Evolutionary conservation across 768 basidiomycete species (phyloP).

Genomic region (Amanita rubescens): DNA sequence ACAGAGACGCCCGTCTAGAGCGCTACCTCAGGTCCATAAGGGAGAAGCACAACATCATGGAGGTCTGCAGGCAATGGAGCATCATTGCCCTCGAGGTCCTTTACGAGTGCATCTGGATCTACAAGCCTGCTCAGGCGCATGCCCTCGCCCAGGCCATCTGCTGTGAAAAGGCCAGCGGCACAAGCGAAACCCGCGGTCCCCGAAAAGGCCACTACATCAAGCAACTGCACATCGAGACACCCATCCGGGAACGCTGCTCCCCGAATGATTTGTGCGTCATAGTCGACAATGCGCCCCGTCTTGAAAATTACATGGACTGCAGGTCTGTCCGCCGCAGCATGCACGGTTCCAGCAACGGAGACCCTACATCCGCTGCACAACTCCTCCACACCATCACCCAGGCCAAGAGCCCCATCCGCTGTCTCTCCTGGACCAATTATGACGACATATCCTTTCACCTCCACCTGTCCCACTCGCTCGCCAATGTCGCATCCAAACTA

Average conservation of each 20-base stretch:
- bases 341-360: constrained; percentile 34
- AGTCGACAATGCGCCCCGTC: constrained; percentile 52
- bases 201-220: constrained; percentile 44
- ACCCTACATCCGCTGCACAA: constrained; percentile 38
- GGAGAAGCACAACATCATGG: constrained; percentile 41
- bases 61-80: constrained; percentile 53
- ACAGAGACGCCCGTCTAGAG: constrained; percentile 26
- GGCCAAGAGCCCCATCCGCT: constrained; percentile 43
- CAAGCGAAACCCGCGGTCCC: constrained; percentile 3
- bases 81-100: constrained; percentile 45
- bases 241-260: constrained; percentile 53
- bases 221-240: constrained; percentile 65
- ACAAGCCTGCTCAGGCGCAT: constrained; percentile 41
- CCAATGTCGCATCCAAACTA: constrained; percentile 42
- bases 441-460: constrained; percentile 51
- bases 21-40: constrained; percentile 42
- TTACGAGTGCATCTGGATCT: constrained; percentile 69
- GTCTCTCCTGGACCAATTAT: constrained; percentile 69
- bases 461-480: constrained; percentile 46
- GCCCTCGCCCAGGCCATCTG: constrained; percentile 31
- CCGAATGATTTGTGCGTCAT: constrained; percentile 66
- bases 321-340: constrained; percentile 53
- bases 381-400: constrained; percentile 53
- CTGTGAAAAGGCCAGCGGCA: background rate
- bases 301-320: constrained; percentile 58